Percentiles rank a stretch among this genome's conserved stretches.
Conservation (phyloP, 2,329 filamentous ascomycete species). For the Colletotrichum tropicale region DNA sequence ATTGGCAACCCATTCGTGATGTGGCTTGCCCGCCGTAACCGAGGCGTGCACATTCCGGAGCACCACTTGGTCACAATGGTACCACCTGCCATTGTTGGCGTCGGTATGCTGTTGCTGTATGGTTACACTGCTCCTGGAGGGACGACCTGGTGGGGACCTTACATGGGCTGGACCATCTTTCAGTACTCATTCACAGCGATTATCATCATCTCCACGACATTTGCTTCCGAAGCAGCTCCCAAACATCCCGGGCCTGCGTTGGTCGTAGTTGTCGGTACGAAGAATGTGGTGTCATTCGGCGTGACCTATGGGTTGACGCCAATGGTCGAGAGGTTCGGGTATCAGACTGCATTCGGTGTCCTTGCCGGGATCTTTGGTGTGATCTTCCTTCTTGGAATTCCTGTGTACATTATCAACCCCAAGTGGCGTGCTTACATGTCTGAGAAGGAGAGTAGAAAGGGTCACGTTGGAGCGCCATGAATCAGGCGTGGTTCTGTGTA, state of each 20-base stretch:
- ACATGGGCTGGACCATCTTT: conserved; percentile 32
- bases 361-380: conserved; percentile 21
- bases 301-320: conserved; percentile 33
- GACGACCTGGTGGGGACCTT: conserved; percentile 23
- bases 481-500: neutral
- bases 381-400: conserved; percentile 25
- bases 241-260: conserved; percentile 36
- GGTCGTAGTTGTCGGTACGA: conserved; percentile 34
- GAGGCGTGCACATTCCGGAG: conserved; percentile 24
- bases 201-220: conserved; percentile 32
- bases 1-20: conserved; percentile 22
- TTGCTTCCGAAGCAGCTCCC: conserved; percentile 36
- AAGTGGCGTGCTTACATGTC: conserved; percentile 14
- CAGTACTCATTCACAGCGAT: conserved; percentile 30
- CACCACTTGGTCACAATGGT: conserved; percentile 22
- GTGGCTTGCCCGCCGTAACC: conserved; percentile 23
- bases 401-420: conserved; percentile 24
- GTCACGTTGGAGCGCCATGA: neutral
- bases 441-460: neutral
- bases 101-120: conserved; percentile 23
- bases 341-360: conserved; percentile 22
- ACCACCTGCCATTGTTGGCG: conserved; percentile 18
- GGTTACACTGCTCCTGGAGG: conserved; percentile 12
- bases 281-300: conserved; percentile 37
- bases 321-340: conserved; percentile 28